Base-by-base conservation (phyloP, 2,329 filamentous ascomycete genomes). In the Whalleya microplaca region DNA sequence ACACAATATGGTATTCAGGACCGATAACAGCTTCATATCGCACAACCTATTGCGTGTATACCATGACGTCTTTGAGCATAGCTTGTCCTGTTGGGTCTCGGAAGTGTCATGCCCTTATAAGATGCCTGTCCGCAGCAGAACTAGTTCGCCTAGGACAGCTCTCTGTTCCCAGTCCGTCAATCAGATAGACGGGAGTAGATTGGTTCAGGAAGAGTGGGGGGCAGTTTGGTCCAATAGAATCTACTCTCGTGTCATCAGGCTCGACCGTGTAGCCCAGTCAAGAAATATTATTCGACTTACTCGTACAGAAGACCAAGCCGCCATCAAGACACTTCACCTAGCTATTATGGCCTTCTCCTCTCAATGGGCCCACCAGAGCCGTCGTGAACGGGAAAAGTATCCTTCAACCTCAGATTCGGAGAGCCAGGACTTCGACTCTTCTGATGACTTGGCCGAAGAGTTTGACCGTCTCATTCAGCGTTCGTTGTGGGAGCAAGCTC, bases 61-160 rank as follows among this genome's bases (percentile, higher is more conserved):
- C 63, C 80, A 83, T 60, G 80, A 83, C 58, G 81, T 79, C 27
- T 72, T 83, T 59, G 80, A 83, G 59, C 78, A 81, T 61, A 79
- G 77, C 12, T 67, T 83, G 6, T 78, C 79, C 1, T 83, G 81
- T 63, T 84, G 81, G 81, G 62, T 83, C 18, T 81, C 79, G 0
- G 80, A 83, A 57, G 73, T 75, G 45, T 83, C 79, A 2, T 84
- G 81, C 51, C 81, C 81, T 0, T 83, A 83, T 61, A 71, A 71
- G 59, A 64, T 72, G 45, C 58, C 40, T 2, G 43, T 53, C 3
- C 58, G 55, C 12, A 67, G 23, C 9, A 19, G 40, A 21, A 10
- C 29, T 6, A 18, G 12, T 21, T 40, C 37, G 21, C 29, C 21
- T 29, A 53, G 18, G 8, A 41, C n/a, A 19, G 23, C 37, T 44